Conservation (phyloP, 2,329 filamentous ascomycete genomes). For the Pyricularia pennisetigena region DNA sequence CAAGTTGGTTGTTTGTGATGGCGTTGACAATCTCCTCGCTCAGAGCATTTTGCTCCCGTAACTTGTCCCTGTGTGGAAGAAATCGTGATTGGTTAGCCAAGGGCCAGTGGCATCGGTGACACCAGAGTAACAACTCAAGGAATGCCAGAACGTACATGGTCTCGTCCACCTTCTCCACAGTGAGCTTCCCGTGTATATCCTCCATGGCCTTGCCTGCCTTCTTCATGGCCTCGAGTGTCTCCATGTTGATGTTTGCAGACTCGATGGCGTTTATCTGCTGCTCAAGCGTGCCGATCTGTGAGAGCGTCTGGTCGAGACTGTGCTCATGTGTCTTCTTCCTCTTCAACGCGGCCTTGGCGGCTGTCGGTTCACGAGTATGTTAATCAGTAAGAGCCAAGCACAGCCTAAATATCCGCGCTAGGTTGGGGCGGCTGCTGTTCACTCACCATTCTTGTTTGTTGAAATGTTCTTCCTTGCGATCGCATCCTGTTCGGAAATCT, state of each 20-base stretch:
- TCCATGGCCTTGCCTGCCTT: conserved; percentile 85
- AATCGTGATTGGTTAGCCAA: not conserved
- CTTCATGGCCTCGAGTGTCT: conserved; percentile 92
- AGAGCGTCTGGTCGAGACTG: conserved; percentile 79
- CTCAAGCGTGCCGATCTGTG: conserved; percentile 86
- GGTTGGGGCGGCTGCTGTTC: not conserved
- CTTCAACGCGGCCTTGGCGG: conserved; percentile 79
- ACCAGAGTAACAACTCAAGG: conserved; percentile 2
- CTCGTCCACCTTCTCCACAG: conserved; percentile 87
- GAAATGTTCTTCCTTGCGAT: conserved; percentile 82
- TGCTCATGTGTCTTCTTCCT: conserved; percentile 94
- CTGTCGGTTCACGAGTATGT: conserved; percentile 34
- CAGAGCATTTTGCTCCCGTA: conserved; percentile 85
- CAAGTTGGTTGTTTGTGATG: conserved; percentile 62
- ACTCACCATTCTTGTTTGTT: conserved; percentile 82
- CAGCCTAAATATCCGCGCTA: not conserved
- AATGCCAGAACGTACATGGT: conserved; percentile 62
- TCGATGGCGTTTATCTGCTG: conserved; percentile 96
- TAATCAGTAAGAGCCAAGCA: not conserved
- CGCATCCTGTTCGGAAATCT: conserved; percentile 87
- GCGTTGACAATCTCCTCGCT: conserved; percentile 87
- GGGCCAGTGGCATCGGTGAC: not conserved
- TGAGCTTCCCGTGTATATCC: conserved; percentile 81
- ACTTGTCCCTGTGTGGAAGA: conserved; percentile 57
- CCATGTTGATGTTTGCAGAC: conserved; percentile 96